Percentiles rank a stretch among this genome's conserved stretches.
phyloP scores from a whole-genome alignment of 2,329 filamentous ascomycete genomes.

The Pseudomassariella vexata region DNA sequence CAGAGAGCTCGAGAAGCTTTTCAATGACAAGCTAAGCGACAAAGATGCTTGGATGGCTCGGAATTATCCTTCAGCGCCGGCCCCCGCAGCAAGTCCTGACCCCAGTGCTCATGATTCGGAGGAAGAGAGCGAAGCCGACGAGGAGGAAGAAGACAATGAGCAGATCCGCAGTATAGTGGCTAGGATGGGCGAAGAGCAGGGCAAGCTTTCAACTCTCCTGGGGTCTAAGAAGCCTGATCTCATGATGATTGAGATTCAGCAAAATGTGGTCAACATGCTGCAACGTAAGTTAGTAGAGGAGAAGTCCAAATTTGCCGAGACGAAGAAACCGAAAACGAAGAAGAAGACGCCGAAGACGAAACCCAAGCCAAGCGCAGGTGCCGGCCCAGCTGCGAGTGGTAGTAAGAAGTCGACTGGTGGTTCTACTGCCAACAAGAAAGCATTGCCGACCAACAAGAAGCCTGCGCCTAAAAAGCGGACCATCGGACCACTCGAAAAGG shows the following conservation, averaged over 20 bases:
- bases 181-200: conserved; percentile 50
- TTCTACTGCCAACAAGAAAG: conserved; percentile 25
- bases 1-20: conserved; percentile 67
- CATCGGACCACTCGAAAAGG: conserved; percentile 77
- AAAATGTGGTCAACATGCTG: conserved; percentile 57
- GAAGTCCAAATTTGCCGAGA: conserved; percentile 54
- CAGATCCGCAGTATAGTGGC: conserved; percentile 48
- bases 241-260: conserved; percentile 48
- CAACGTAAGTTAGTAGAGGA: conserved; percentile 70
- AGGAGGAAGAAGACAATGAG: conserved; percentile 33
- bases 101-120: conserved; percentile 65
- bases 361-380: conserved; percentile 32
- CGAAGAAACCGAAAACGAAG: conserved; percentile 72
- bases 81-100: conserved; percentile 56
- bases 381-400: conserved; percentile 21
- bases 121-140: conserved; percentile 65
- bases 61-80: conserved; percentile 52
- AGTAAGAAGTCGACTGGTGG: conserved; percentile 36
- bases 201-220: conserved; percentile 50
- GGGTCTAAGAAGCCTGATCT: conserved; percentile 44
- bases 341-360: conserved; percentile 71
- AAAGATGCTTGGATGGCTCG: conserved; percentile 78
- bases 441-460: conserved; percentile 33
- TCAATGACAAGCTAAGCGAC: conserved; percentile 67
- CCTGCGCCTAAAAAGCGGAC: conserved; percentile 45